Percentiles rank a stretch among this genome's conserved stretches.
These are phyloP conservation scores for Choricystis sp. DNA, from an alignment of 139 green algal genomes.

Conservation along the genomic window DNA sequence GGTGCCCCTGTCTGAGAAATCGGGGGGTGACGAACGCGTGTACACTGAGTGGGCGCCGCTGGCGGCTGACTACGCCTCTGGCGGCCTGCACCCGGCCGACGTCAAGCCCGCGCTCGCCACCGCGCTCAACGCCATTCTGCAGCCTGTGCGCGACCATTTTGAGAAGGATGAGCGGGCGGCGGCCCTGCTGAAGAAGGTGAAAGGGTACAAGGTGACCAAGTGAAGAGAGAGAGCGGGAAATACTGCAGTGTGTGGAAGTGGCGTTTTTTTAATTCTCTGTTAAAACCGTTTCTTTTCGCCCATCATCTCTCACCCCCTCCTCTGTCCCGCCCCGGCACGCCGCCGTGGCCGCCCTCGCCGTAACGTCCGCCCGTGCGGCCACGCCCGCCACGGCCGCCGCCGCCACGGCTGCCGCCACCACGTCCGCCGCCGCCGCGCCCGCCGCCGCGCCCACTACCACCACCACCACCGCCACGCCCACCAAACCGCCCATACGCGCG, in stretches of 20 bases:
- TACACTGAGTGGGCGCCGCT: slow-evolving; percentile 64
- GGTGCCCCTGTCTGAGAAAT: slow-evolving; percentile 40
- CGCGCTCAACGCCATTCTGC: slow-evolving; percentile 79
- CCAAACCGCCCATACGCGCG: neutral
- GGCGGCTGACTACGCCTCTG: slow-evolving; percentile 60
- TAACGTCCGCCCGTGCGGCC: no score
- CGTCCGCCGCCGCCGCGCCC: slow-evolving; percentile 1
- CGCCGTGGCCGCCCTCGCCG: no score
- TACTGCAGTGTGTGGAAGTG: no score
- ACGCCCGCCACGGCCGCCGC: no score
- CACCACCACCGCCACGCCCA: slow-evolving; percentile 9
- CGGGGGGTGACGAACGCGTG: slow-evolving; percentile 61
- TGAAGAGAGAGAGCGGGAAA: no score
- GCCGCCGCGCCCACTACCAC: slow-evolving; percentile 1
- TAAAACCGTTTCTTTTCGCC: no score
- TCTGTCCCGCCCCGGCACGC: no score
- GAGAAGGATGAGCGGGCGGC: slow-evolving; percentile 74
- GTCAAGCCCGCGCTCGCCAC: slow-evolving; percentile 59
- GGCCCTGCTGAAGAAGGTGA: slow-evolving; percentile 81
- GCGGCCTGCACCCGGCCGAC: slow-evolving; percentile 59
- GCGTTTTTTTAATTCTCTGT: no score
- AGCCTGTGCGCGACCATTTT: slow-evolving; percentile 93
- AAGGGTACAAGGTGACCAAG: slow-evolving; percentile 21
- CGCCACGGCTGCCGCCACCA: slow-evolving; percentile 1
- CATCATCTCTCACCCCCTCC: no score